Evolutionary conservation across 345 rosid genomes (phyloP).

Genomic region (Toxicodendron radicans): DNA sequence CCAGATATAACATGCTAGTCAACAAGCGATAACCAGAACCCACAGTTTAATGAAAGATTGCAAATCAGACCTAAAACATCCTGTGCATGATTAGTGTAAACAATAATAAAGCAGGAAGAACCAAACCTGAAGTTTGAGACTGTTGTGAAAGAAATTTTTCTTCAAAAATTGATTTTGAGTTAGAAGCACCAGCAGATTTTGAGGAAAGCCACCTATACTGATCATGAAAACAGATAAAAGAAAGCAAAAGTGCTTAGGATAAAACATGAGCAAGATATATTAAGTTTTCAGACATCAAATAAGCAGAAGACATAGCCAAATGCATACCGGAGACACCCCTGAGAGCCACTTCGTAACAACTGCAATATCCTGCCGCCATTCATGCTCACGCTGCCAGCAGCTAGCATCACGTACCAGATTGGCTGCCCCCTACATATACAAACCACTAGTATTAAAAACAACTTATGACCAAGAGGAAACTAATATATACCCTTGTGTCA

Average conservation of each 20-base stretch:
- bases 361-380: slow-evolving; percentile 99
- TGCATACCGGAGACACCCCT: slow-evolving; percentile 84
- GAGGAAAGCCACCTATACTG: slow-evolving; percentile 99
- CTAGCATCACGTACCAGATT: slow-evolving; percentile 87
- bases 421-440: slow-evolving; percentile 69
- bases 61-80: slow-evolving; percentile 3
- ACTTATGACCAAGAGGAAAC: slow-evolving; percentile 9
- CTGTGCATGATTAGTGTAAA: background rate
- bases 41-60: background rate
- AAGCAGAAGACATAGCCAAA: slow-evolving; percentile 20
- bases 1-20: background rate
- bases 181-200: slow-evolving; percentile 61
- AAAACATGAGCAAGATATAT: slow-evolving; percentile 8
- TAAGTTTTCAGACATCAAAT: slow-evolving; percentile 4
- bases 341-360: slow-evolving; percentile 96
- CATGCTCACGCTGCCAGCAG: slow-evolving; percentile 96
- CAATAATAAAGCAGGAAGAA: slow-evolving; percentile 9
- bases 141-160: slow-evolving; percentile 95
- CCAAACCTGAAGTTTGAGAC: slow-evolving; percentile 90
- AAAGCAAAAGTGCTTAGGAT: slow-evolving; percentile 19
- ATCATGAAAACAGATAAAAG: slow-evolving; percentile 35
- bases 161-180: slow-evolving; percentile 78
- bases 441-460: slow-evolving; percentile 14
- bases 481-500: background rate
- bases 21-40: background rate